These are phyloP conservation scores for Mimosa pudica DNA, from an alignment of 306 rosid species.

Conservation along the genomic window DNA sequence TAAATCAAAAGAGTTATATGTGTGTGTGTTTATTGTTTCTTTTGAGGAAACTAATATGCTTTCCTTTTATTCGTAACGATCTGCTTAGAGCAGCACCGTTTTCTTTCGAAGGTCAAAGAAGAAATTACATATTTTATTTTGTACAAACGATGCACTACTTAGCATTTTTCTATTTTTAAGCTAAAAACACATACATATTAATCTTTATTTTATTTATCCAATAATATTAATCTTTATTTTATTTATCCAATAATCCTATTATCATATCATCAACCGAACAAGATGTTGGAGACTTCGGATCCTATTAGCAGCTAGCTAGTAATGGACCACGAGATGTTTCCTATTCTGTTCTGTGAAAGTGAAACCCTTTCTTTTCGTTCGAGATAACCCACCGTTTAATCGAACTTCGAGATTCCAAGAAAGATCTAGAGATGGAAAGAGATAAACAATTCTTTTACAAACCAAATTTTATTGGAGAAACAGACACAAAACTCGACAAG, in stretches of 20 bases:
- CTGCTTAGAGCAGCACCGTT: too few species aligned
- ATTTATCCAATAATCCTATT: background rate
- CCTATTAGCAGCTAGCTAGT: background rate
- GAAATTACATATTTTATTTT: background rate
- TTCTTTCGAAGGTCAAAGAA: too few species aligned
- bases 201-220: too few species aligned
- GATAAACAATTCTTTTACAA: background rate
- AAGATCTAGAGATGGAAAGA: background rate
- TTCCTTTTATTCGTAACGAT: too few species aligned
- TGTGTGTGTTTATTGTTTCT: too few species aligned
- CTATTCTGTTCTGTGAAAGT: background rate
- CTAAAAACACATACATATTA: too few species aligned
- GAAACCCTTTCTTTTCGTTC: background rate
- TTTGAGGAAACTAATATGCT: too few species aligned
- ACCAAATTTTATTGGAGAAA: background rate
- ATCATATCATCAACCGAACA: background rate
- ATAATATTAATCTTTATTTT: too few species aligned
- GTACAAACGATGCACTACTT: background rate
- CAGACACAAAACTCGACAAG: conserved; percentile 48
- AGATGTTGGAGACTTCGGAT: background rate
- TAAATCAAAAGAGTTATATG: too few species aligned
- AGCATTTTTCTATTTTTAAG: background rate
- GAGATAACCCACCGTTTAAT: conserved; percentile 44
- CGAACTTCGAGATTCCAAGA: conserved; percentile 23
- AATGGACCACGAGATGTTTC: background rate